Conservation (phyloP, 1,284 basidiomycete species). For the Leucoagaricus sp. region DNA sequence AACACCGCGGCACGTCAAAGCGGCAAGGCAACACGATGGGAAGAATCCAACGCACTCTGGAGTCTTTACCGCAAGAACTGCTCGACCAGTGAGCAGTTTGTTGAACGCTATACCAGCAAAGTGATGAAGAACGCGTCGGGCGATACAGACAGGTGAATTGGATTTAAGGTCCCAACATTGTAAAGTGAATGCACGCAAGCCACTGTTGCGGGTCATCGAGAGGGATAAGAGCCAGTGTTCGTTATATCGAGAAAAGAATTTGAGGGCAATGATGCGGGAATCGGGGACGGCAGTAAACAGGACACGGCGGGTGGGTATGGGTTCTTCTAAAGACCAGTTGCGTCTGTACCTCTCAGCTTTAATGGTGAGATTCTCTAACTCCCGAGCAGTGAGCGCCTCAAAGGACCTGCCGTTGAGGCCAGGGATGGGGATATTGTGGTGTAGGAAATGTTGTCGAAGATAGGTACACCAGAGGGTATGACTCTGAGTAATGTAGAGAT, state of each 20-base stretch:
- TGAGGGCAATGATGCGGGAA: constrained; percentile 40
- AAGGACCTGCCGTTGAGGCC: constrained; percentile 30
- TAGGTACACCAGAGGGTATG: constrained; percentile 53
- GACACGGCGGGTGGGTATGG: constrained; percentile 30
- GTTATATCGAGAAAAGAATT: constrained; percentile 43
- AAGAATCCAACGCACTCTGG: constrained; percentile 34
- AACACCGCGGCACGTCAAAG: constrained; percentile 6
- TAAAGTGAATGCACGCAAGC: constrained; percentile 34
- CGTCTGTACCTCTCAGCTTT: constrained; percentile 41
- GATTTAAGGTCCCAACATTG: constrained; percentile 55
- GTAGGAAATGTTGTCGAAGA: constrained; percentile 41
- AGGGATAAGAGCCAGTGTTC: constrained; percentile 48
- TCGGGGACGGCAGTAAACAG: constrained; percentile 27
- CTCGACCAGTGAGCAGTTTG: constrained; percentile 28
- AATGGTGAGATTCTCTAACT: constrained; percentile 44
- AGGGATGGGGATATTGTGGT: constrained; percentile 49
- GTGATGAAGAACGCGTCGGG: constrained; percentile 32
- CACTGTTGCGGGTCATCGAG: constrained; percentile 25
- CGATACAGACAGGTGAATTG: constrained; percentile 36
- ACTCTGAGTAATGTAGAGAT: constrained; percentile 42
- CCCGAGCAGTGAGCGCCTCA: constrained; percentile 34
- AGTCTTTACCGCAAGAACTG: constrained; percentile 41
- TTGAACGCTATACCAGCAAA: constrained; percentile 45
- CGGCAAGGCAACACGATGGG: constrained; percentile 11
- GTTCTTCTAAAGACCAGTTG: constrained; percentile 49